Evolutionary conservation across 768 basidiomycete species (phyloP), one percentile per base, ranked within the genome.

Genomic region (Rhodosporidiobolus odoratus): DNA sequence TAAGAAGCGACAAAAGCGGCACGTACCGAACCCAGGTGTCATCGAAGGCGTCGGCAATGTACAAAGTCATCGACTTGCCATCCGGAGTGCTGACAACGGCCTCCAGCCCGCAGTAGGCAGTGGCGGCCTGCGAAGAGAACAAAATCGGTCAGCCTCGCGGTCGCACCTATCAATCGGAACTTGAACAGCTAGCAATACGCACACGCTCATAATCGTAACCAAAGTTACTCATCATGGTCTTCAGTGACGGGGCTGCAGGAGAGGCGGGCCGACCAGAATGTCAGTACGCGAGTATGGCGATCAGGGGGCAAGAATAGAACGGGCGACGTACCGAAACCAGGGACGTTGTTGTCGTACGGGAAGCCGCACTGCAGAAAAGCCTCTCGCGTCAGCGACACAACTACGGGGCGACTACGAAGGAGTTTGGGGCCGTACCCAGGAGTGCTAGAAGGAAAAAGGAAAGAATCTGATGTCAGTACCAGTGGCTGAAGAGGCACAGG

Each of bases 171-270:
- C 34, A 37, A 23, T 8, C 16, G 9, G 54, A 27, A 37, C 9
- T 17, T 12, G 48, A 50, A 50, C 8, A 10, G 48, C n/a, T n/a
- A 50, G n/a, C 21, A 50, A 23, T 35, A 27, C 54, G 54, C 8
- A 56, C 34, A 4, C 4, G 3, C 30, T 47, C 52, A 38, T 64
- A 43, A 56, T 65, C 60, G 30, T 65, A 68, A 25, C 62, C 68
- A 30, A 71, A 65, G 63, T 65, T 73, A 50, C 30, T 48, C 43
- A 71, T 60, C 75, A 76, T 76, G 16, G 75, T 71, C n/a, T 52
- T 37, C 37, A 73, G 38, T 19, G 50, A 41, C 10, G 72, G 72
- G 25, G 74, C n/a, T n/a, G n/a, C n/a, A n/a, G 70, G 34, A 71
- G n/a, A 27, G 7, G n/a, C 8, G 43, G 43, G 43, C 9, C 56